Evolutionary conservation across 768 basidiomycete species (phyloP).

Genomic region (Leccinum subtestaceum): DNA sequence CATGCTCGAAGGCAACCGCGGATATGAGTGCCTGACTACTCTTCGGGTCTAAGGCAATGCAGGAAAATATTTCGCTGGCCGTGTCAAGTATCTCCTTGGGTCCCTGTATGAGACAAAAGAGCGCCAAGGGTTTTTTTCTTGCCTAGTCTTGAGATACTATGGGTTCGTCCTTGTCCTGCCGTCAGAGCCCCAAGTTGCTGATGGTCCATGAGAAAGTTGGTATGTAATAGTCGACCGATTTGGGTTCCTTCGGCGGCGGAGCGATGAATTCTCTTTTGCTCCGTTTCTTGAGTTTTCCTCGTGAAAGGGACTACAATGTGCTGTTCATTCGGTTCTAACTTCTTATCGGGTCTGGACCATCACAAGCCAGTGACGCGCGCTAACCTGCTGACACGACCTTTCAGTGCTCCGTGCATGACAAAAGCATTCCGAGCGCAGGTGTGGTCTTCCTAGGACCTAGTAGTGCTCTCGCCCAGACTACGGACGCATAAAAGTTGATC

Average conservation of each 20-base stretch:
- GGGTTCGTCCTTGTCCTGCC: not conserved
- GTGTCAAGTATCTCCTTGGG: not conserved
- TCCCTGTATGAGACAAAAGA: not conserved
- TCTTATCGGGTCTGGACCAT: constrained; percentile 1
- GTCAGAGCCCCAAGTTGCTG: not conserved
- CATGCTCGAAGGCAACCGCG: not conserved
- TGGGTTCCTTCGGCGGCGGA: not conserved
- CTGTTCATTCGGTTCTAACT: not conserved
- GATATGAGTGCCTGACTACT: not conserved
- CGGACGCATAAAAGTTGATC: constrained; percentile 14
- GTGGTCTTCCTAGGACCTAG: constrained; percentile 1
- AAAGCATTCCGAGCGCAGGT: not conserved
- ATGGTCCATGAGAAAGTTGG: constrained; percentile 10
- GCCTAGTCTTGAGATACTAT: not conserved
- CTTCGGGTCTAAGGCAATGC: not conserved
- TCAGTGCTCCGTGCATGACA: constrained; percentile 12
- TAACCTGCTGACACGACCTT: not conserved
- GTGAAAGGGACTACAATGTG: not conserved
- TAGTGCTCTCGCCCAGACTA: not conserved
- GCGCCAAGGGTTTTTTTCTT: not conserved
- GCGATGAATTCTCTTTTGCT: not conserved
- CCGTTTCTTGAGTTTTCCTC: not conserved
- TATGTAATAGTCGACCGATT: not conserved
- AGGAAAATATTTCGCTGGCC: not conserved
- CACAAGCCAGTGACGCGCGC: not conserved